phyloP scores from a whole-genome alignment of 371 early-diverging fungal genomes.

The Mucor irregularis region DNA sequence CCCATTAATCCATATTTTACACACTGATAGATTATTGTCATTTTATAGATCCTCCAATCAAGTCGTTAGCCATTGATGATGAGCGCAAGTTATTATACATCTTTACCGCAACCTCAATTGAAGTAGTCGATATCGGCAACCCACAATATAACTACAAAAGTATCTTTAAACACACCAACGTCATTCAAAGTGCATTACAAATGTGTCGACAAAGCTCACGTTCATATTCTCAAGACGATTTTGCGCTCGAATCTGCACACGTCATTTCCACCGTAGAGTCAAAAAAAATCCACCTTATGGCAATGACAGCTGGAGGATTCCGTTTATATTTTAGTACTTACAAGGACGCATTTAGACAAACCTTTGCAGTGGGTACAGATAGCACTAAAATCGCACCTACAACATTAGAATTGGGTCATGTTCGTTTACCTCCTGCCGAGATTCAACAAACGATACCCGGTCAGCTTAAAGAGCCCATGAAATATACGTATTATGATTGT shows the following conservation, averaged over 20 bases:
- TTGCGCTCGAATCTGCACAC: conserved; percentile 67
- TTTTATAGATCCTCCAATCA: conserved; percentile 49
- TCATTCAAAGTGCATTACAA: conserved; percentile 47
- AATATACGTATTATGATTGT: conserved; percentile 18
- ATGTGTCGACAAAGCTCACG: conserved; percentile 51
- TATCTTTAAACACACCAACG: conserved; percentile 39
- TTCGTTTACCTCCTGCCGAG: conserved; percentile 63
- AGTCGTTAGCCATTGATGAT: conserved; percentile 67
- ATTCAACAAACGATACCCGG: background rate
- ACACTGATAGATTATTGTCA: too few relatives aligned
- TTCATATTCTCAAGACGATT: conserved; percentile 34
- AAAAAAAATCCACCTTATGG: conserved; percentile 63
- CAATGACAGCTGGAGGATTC: conserved; percentile 67
- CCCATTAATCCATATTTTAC: too few relatives aligned
- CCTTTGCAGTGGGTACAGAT: background rate
- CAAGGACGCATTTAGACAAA: conserved; percentile 17
- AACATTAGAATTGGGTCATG: conserved; percentile 67
- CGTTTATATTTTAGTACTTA: conserved; percentile 75
- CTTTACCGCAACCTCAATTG: background rate
- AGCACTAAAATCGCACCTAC: conserved; percentile 27
- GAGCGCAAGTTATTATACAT: conserved; percentile 73
- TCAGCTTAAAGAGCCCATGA: too few relatives aligned
- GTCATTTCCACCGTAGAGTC: conserved; percentile 66
- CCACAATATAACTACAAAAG: conserved; percentile 25
- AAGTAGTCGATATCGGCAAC: conserved; percentile 23